A percentile compares a stretch with the other conserved stretches of the same genome.
Evolutionary conservation across 2,329 filamentous ascomycete species (phyloP).

Genomic region (Proliferodiscus dingleyae): DNA sequence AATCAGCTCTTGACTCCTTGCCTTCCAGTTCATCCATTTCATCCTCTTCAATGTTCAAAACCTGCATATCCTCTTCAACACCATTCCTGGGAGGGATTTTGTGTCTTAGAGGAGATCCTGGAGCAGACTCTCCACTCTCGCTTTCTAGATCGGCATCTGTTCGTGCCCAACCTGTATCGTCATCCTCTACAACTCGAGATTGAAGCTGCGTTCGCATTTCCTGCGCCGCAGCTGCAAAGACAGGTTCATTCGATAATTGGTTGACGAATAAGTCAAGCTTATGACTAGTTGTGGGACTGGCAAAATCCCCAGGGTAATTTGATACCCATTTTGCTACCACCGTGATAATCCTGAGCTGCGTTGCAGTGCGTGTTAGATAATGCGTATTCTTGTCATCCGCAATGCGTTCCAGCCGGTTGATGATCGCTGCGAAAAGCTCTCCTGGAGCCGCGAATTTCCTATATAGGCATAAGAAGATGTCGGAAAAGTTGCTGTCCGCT

Average conservation of each 20-base stretch:
- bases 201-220: constrained; percentile 81
- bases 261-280: constrained; percentile 71
- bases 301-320: constrained; percentile 89
- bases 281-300: constrained; percentile 66
- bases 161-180: constrained; percentile 90
- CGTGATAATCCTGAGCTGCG: constrained; percentile 78
- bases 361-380: constrained; percentile 71
- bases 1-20: constrained; percentile 22
- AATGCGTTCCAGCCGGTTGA: constrained; percentile 68
- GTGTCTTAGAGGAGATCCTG: constrained; percentile 18
- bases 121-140: constrained; percentile 21
- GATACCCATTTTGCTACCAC: constrained; percentile 86
- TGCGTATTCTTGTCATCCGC: constrained; percentile 61
- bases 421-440: constrained; percentile 71
- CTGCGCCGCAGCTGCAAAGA: constrained; percentile 78
- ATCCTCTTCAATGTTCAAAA: constrained; percentile 19
- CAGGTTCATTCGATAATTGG: constrained; percentile 68
- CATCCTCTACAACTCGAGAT: constrained; percentile 69
- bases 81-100: constrained; percentile 15
- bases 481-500: constrained; percentile 80
- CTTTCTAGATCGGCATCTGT: constrained; percentile 56
- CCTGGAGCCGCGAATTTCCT: constrained; percentile 85
- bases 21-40: constrained; percentile 20
- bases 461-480: constrained; percentile 88
- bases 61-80: constrained; percentile 19